Evolutionary conservation across 768 basidiomycete species (phyloP).

Genomic region (Cubamyces sp.): DNA sequence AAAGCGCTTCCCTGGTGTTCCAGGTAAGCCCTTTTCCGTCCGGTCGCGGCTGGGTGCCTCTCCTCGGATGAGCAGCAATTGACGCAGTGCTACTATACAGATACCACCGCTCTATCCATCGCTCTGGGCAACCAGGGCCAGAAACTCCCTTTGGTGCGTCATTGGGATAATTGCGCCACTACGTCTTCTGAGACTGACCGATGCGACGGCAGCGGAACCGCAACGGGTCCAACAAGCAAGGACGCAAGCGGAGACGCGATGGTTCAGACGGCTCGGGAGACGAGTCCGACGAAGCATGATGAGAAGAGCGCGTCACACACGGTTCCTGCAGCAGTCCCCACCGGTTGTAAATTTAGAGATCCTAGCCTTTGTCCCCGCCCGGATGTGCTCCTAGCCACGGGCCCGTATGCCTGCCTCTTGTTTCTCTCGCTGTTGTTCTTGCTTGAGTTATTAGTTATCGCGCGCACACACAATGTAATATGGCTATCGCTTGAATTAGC

Average conservation of each 20-base stretch:
- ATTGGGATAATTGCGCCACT: slow-evolving; percentile 30
- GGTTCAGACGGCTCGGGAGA: slow-evolving; percentile 70
- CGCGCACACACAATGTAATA: slow-evolving; percentile 20
- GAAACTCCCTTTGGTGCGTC: slow-evolving; percentile 79
- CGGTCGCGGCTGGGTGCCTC: slow-evolving; percentile 25
- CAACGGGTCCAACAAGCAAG: slow-evolving; percentile 69
- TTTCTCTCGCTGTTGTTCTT: slow-evolving; percentile 7
- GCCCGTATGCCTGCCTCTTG: slow-evolving; percentile 14
- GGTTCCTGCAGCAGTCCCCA: slow-evolving; percentile 6
- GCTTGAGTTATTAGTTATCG: slow-evolving; percentile 26
- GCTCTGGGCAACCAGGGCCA: slow-evolving; percentile 90
- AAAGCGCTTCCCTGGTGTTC: slow-evolving; percentile 94
- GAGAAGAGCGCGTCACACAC: slow-evolving; percentile 2
- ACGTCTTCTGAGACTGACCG: slow-evolving; percentile 19
- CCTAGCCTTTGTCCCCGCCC: slow-evolving; percentile 1
- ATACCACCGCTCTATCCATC: slow-evolving; percentile 88
- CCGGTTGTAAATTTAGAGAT: slow-evolving; percentile 26
- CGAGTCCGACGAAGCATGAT: slow-evolving; percentile 62
- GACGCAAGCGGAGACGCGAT: slow-evolving; percentile 58
- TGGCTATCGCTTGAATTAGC: slow-evolving; percentile 18
- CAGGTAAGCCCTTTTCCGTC: slow-evolving; percentile 54
- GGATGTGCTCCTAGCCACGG: background rate
- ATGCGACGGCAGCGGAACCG: slow-evolving; percentile 67
- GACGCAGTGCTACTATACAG: slow-evolving; percentile 39
- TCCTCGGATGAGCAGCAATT: slow-evolving; percentile 17